Evolutionary conservation across 805 yeast species (phyloP).

Genomic region (Lachancea cidri): DNA sequence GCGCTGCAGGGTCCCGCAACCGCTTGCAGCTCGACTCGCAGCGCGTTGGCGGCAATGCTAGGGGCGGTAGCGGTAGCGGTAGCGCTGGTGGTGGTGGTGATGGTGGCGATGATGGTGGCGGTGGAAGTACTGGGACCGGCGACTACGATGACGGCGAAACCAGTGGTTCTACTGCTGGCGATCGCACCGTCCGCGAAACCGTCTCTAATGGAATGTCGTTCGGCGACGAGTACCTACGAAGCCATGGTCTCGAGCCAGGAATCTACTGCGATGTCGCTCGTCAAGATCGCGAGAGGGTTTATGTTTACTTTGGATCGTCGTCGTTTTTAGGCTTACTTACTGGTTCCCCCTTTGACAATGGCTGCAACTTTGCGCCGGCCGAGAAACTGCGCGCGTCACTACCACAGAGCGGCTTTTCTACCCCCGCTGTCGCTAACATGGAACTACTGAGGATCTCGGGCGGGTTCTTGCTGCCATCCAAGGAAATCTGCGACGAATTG

Average conservation of each 20-base stretch:
- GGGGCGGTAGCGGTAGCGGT: too few relatives aligned
- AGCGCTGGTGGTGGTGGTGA: too few relatives aligned
- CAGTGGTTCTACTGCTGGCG: too few relatives aligned
- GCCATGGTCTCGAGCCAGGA: conserved; percentile 8
- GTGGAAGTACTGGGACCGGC: too few relatives aligned
- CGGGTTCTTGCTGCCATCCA: conserved; percentile 7
- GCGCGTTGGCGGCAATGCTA: too few relatives aligned
- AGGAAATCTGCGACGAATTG: conserved; percentile 7
- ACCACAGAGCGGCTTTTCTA: conserved; percentile 4
- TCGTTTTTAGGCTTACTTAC: conserved; percentile 6
- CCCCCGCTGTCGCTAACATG: conserved; percentile 8
- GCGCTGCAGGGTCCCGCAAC: too few relatives aligned
- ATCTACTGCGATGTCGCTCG: conserved; percentile 7
- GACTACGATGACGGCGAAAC: too few relatives aligned
- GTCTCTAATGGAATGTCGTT: conserved; percentile 9
- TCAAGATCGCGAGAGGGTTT: conserved; percentile 6
- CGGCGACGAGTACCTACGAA: conserved; percentile 9
- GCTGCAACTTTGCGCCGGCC: conserved; percentile 6
- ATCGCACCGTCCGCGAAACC: conserved; percentile 3
- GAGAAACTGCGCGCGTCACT: conserved; percentile 6
- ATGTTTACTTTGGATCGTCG: conserved; percentile 9
- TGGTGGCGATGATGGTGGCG: too few relatives aligned
- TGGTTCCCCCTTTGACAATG: conserved; percentile 6
- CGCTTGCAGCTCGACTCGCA: too few relatives aligned
- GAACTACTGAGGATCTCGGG: conserved; percentile 8